Evolutionary conservation across 2,329 filamentous ascomycete genomes (phyloP), one percentile per base, ranked within the genome.

Genomic region (Talaromyces sp.): DNA sequence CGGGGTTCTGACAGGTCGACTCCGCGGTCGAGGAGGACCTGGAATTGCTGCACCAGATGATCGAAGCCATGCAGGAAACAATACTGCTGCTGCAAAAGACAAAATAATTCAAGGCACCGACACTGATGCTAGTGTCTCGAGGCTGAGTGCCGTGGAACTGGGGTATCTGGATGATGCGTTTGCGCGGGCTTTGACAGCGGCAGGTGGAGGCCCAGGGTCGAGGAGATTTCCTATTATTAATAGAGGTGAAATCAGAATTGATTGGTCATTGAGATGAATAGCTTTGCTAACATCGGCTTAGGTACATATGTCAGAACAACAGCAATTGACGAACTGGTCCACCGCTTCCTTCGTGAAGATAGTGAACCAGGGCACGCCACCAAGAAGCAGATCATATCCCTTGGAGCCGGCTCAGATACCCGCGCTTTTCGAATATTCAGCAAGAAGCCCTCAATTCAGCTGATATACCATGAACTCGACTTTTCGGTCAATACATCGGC

Each of bases 391-490:
- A 92, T 99, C 66, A 85, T 99, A 67, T 97, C 93, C 0, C 85
- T 99, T 0, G 95, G 95, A 35, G 94, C 95, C 16, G 95, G 95
- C 27, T 97, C 93, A 11, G 95, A 99, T 75, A 98, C 95, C 7
- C 87, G 95, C 16, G 90, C 88, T 66, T 93, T 97, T 73, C 88
- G 92, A 22, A 80, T 97, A 0, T 84, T 91, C 66, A 78, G 85
- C 9, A 69, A 70, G 4, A 66, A 69, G 9, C 75, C 79, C 77
- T 0, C 72, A 79, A 33, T 65, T 97, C 19, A 75, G 27, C 33
- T 52, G 48, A 5, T 90, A 65, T 99, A 98, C 76, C 93, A 98
- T 76, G 95, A 99, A 76, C 82, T 99, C 64, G 95, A 99, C 77
- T 98, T 98, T 72, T 84, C 90, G 0, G 78, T 84, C 24, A 93